Base-by-base conservation (phyloP, 345 rosid species). In the Acer campestre region DNA sequence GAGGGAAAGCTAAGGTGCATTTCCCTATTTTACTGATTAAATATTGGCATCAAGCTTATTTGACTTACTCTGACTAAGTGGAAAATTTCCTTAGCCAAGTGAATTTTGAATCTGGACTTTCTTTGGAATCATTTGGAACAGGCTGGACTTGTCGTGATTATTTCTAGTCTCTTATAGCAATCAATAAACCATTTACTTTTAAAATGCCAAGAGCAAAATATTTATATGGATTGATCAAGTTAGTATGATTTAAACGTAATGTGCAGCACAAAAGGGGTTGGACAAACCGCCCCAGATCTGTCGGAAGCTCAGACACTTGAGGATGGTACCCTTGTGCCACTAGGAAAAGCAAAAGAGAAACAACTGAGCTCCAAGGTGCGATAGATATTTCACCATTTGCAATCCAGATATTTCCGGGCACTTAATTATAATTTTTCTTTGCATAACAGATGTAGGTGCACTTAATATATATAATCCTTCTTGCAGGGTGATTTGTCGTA, bases 191-290 rank as follows among this genome's bases (percentile, higher is more conserved):
- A 10, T 66, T 7, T 67, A 16, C 1, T 35, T 49, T 20, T 61
- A 7, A 31, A 51, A 58, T 48, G 61, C 51, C 61, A 11, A 20
- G 35, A 65, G 14, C 49, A 13, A 31, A 42, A 49, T 68, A 23
- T 70, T 53, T 72, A 48, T 61, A 20, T 17, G 13, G 46, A 59
- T 46, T 18, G 44, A n/a, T 27, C 5, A 68, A 62, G 58, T 58
- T 46, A 68, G 64, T 61, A 9, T 53, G 35, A 11, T 75, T 61
- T 77, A 25, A 73, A 68, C 27, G 58, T 25, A 46, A 55, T 51
- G 55, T 89, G 81, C 89, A 90, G 97, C 89, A 89, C 94, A 62
- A 93, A 94, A 79, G 97, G 95, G 67, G 91, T 93, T 20, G 97
- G 98, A 66, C 72, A 77, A 79, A 90, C 95, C 79, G 89, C 90